A percentile compares a stretch with the other conserved stretches of the same genome.
phyloP scores from a whole-genome alignment of 768 basidiomycete species.

The Lentinula boryana region DNA sequence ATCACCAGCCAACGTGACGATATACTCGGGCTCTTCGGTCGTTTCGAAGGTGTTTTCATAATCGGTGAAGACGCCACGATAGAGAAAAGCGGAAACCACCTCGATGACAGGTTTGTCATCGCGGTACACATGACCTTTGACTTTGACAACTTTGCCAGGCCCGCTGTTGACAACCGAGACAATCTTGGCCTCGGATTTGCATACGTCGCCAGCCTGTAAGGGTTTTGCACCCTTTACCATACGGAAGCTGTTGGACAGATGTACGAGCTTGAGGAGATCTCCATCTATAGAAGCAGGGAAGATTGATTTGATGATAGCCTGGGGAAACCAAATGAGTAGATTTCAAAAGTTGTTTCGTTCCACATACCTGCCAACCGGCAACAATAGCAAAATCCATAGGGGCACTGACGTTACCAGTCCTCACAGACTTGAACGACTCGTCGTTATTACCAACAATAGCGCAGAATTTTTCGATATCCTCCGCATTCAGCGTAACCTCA shows the following conservation, averaged over 20 bases:
- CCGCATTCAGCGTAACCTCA: slow-evolving; percentile 73
- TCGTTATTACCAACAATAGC: slow-evolving; percentile 90
- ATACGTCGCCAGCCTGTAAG: slow-evolving; percentile 81
- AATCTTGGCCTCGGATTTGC: slow-evolving; percentile 85
- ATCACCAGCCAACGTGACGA: slow-evolving; percentile 67
- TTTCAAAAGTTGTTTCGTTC: background rate
- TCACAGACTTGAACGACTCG: slow-evolving; percentile 79
- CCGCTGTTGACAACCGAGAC: slow-evolving; percentile 86
- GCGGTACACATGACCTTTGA: slow-evolving; percentile 79
- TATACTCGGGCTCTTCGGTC: slow-evolving; percentile 83
- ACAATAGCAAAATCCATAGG: slow-evolving; percentile 99
- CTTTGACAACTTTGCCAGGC: slow-evolving; percentile 89
- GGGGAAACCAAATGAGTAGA: slow-evolving; percentile 4
- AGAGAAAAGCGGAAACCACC: slow-evolving; percentile 92
- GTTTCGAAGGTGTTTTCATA: slow-evolving; percentile 96
- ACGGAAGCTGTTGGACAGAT: slow-evolving; percentile 95
- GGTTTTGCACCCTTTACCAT: slow-evolving; percentile 73
- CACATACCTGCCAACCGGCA: slow-evolving; percentile 91
- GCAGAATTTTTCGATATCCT: slow-evolving; percentile 84
- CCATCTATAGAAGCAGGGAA: slow-evolving; percentile 92
- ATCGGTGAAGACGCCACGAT: slow-evolving; percentile 91
- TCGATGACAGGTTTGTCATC: slow-evolving; percentile 81
- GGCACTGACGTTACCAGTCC: slow-evolving; percentile 68
- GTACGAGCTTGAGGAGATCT: slow-evolving; percentile 92
- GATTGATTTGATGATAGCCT: slow-evolving; percentile 99